These are phyloP conservation scores for Cryptococcus amylolentus DNA, from an alignment of 1,284 basidiomycete genomes.

Conservation along the genomic window DNA sequence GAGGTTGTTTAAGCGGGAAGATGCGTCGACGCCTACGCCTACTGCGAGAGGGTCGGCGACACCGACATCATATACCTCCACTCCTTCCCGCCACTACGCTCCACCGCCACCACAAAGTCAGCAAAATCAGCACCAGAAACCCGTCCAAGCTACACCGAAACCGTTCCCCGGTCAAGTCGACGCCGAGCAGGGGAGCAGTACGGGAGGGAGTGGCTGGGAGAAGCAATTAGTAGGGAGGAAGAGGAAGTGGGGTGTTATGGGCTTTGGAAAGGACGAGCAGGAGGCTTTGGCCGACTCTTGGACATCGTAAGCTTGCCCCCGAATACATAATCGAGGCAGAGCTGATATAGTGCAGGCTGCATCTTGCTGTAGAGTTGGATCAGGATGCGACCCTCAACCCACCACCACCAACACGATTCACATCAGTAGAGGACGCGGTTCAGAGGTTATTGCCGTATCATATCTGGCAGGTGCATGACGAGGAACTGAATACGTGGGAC, in stretches of 20 bases:
- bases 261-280: conserved; percentile 18
- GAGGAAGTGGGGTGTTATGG: conserved; percentile 23
- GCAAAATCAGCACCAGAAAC: no score
- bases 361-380: conserved; percentile 35
- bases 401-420: conserved; percentile 24
- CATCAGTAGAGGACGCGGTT: conserved; percentile 34
- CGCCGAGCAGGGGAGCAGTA: not conserved
- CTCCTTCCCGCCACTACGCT: no score
- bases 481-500: conserved; percentile 28
- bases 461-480: conserved; percentile 43
- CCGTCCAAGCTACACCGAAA: no score
- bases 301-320: conserved; percentile 5
- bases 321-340: not conserved
- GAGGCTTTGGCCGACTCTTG: conserved; percentile 10
- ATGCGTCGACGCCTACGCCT: no score
- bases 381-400: conserved; percentile 35
- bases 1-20: no score
- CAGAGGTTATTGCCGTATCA: conserved; percentile 43
- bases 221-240: conserved; percentile 16
- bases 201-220: conserved; percentile 2
- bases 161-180: no score
- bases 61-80: no score
- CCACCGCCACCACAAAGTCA: no score
- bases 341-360: conserved; percentile 17
- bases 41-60: no score